Base-by-base conservation (phyloP, 2,329 filamentous ascomycete genomes). In the Epichloe glyceriae region DNA sequence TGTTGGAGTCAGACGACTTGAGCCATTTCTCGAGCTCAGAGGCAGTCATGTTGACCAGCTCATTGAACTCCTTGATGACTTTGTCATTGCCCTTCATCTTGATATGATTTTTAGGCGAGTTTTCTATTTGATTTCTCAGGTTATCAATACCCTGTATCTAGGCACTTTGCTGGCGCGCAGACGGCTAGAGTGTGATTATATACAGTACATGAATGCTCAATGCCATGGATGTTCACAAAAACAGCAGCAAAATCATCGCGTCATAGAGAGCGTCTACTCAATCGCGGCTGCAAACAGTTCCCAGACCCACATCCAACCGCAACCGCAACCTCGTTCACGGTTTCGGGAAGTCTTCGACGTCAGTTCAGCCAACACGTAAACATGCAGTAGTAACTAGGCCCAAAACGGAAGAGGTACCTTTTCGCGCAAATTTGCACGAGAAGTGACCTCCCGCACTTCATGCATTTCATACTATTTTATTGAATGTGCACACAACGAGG, bases 1-100 rank as follows among this genome's bases (percentile, higher is more conserved):
- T 71, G 46, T 71, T 70, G 10, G 79, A 83, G 34, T 79, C 72
- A n/a, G 75, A 71, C 6, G 73, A 70, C 54, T 76, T 71, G 22
- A 85, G 72, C 82, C 81, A 85, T 22, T 73, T 68, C 57, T 80
- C 72, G 15, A 85, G 71, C 55, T 84, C 80, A 2, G 70, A 62
- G 2, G 79, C 69, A 11, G 71, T 74, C 80, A 85, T 84, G 63
- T 85, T 85, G 62, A 85, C 79, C 45, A 83, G 64, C 39, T 78
- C 71, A 54, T 84, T 83, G 70, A 83, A 85, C 60, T 85, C 80
- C 47, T 74, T 73, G 54, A 66, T 61, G 39, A 66, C 62, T 34
- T 64, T 60, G 2, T 62, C 57, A 30, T 54, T 56, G 30, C 56
- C 53, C 51, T 61, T 60, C 50, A 60, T 62, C 26, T 34, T 52